These are phyloP conservation scores for Chaetomium sp. DNA, from an alignment of 2,329 filamentous ascomycete species.

Conservation along the genomic window DNA sequence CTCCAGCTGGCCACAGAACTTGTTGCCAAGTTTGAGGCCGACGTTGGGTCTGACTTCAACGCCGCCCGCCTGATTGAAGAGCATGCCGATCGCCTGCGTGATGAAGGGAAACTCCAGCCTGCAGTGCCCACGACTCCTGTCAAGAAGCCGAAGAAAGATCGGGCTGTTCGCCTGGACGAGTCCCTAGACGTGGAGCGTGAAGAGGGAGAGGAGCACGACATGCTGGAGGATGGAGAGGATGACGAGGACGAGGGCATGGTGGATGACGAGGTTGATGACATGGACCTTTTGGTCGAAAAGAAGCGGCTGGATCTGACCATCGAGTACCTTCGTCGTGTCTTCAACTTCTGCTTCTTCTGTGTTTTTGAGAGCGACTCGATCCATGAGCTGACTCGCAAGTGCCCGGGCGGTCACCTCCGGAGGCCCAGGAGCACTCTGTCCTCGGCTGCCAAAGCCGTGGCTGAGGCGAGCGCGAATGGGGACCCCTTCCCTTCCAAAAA, in stretches of 20 bases:
- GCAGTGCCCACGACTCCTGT: slow-evolving; percentile 54
- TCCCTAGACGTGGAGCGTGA: slow-evolving; percentile 71
- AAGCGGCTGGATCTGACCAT: slow-evolving; percentile 95
- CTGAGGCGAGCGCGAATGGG: slow-evolving; percentile 78
- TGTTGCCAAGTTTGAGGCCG: slow-evolving; percentile 80
- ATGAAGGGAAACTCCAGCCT: slow-evolving; percentile 75
- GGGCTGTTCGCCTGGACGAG: slow-evolving; percentile 62
- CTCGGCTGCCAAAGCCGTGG: slow-evolving; percentile 79
- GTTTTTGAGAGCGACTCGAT: slow-evolving; percentile 98
- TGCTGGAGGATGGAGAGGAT: slow-evolving; percentile 69
- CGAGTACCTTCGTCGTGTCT: slow-evolving; percentile 93
- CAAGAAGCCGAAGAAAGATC: slow-evolving; percentile 65
- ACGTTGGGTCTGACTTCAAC: slow-evolving; percentile 76
- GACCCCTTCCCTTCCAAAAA: slow-evolving; percentile 84
- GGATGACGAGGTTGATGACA: slow-evolving; percentile 84
- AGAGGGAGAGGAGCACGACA: slow-evolving; percentile 59
- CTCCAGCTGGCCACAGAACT: slow-evolving; percentile 80
- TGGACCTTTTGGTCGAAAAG: slow-evolving; percentile 88
- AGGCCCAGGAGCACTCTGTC: slow-evolving; percentile 85
- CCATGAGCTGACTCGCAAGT: slow-evolving; percentile 93
- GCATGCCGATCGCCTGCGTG: slow-evolving; percentile 77
- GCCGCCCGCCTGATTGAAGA: slow-evolving; percentile 81
- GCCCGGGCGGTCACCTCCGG: slow-evolving; percentile 93
- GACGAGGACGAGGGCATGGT: slow-evolving; percentile 79
- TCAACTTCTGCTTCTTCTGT: slow-evolving; percentile 99